Evolutionary conservation across 805 yeast species (phyloP).

Genomic region (Metschnikowia vanudenii): DNA sequence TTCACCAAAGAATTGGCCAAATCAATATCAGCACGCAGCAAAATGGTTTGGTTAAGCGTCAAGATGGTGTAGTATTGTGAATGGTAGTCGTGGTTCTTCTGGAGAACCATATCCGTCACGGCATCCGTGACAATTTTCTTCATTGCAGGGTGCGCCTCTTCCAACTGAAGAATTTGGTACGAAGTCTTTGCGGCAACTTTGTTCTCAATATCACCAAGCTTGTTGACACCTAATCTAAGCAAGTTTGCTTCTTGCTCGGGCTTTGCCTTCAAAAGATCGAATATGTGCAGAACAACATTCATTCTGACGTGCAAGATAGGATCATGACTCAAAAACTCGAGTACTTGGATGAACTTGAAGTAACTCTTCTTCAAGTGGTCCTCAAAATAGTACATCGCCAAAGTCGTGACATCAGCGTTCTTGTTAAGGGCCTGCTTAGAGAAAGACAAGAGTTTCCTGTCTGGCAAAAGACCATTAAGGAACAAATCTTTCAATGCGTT

Average conservation of each 20-base stretch:
- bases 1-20: slow-evolving; percentile 80
- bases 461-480: slow-evolving; percentile 79
- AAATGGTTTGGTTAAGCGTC: slow-evolving; percentile 89
- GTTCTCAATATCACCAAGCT: slow-evolving; percentile 88
- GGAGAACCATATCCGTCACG: slow-evolving; percentile 75
- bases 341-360: slow-evolving; percentile 69
- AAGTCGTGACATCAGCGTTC: slow-evolving; percentile 40
- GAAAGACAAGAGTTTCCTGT: slow-evolving; percentile 77
- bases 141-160: slow-evolving; percentile 96
- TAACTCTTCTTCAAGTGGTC: slow-evolving; percentile 78
- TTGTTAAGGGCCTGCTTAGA: slow-evolving; percentile 64
- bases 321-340: slow-evolving; percentile 85
- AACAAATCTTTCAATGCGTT: slow-evolving; percentile 88
- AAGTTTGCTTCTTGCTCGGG: slow-evolving; percentile 97
- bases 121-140: slow-evolving; percentile 75
- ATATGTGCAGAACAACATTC: slow-evolving; percentile 71
- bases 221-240: slow-evolving; percentile 84
- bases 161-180: slow-evolving; percentile 69
- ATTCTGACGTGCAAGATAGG: slow-evolving; percentile 85
- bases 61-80: slow-evolving; percentile 84
- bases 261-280: slow-evolving; percentile 75
- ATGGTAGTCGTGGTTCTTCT: slow-evolving; percentile 76
- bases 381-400: slow-evolving; percentile 81
- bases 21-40: slow-evolving; percentile 72
- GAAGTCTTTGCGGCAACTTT: slow-evolving; percentile 90